Evolutionary conservation across 2,329 filamentous ascomycete genomes (phyloP).

Genomic region (Alternaria arbusti): DNA sequence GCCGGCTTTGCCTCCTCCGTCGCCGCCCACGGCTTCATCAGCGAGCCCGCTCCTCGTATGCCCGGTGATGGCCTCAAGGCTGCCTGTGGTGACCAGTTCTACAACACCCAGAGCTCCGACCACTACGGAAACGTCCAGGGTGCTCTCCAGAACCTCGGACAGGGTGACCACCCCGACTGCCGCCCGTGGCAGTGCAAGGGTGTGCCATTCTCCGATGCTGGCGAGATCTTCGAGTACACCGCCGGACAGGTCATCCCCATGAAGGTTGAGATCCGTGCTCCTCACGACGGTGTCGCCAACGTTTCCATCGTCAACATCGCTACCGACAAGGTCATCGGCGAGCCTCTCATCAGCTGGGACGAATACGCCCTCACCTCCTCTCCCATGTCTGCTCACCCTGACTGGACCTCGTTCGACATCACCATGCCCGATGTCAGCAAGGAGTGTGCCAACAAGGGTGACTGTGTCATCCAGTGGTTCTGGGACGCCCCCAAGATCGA

Average conservation of each 20-base stretch:
- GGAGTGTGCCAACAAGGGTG: conserved; percentile 57
- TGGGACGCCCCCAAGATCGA: conserved; percentile 63
- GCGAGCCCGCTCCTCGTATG: conserved; percentile 55
- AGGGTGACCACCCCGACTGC: conserved; percentile 57
- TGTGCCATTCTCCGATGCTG: conserved; percentile 61
- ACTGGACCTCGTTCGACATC: conserved; percentile 60
- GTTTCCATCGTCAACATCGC: conserved; percentile 64
- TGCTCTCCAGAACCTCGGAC: conserved; percentile 55
- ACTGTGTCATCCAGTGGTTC: conserved; percentile 67
- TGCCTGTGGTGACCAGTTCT: conserved; percentile 62
- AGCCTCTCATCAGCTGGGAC: conserved; percentile 61
- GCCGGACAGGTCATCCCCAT: conserved; percentile 57
- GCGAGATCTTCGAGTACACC: conserved; percentile 59
- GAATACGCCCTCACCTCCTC: conserved; percentile 60
- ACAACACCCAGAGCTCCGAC: conserved; percentile 60
- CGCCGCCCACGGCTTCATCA: conserved; percentile 62
- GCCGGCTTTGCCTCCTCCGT: conserved; percentile 56
- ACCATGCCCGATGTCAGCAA: conserved; percentile 61
- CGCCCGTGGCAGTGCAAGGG: conserved; percentile 65
- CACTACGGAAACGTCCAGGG: conserved; percentile 65
- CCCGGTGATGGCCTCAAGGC: conserved; percentile 59
- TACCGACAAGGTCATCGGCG: conserved; percentile 60
- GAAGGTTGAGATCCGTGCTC: conserved; percentile 57
- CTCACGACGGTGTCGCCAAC: conserved; percentile 64
- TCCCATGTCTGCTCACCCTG: conserved; percentile 47